phyloP scores from a whole-genome alignment of 768 basidiomycete genomes.

The Tylopilus balloui region DNA sequence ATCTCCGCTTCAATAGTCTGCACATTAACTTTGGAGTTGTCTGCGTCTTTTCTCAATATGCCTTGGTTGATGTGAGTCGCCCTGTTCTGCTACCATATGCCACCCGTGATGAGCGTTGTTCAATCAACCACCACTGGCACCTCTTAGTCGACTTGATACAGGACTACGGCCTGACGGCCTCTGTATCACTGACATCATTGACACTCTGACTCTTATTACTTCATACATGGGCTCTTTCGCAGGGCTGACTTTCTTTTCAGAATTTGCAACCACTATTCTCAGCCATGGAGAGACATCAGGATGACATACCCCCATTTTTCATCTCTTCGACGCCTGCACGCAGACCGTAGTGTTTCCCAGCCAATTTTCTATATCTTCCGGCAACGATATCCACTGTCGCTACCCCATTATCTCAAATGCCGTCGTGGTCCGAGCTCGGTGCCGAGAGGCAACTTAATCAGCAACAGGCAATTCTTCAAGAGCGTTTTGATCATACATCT shows the following conservation, averaged over 20 bases:
- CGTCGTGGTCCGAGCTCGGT: slow-evolving; percentile 48
- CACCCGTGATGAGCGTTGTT: slow-evolving; percentile 77
- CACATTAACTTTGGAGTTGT: not conserved
- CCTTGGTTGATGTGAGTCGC: slow-evolving; percentile 15
- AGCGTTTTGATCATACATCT: slow-evolving; percentile 56
- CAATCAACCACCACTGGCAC: slow-evolving; percentile 71
- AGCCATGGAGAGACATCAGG: not conserved
- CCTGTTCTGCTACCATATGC: not conserved
- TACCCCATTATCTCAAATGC: slow-evolving; percentile 3
- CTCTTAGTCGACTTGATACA: slow-evolving; percentile 83
- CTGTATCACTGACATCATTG: slow-evolving; percentile 78
- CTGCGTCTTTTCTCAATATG: not conserved
- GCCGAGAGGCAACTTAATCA: slow-evolving; percentile 53
- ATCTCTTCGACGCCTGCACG: slow-evolving; percentile 3
- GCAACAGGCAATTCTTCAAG: slow-evolving; percentile 52
- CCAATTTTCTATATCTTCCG: not conserved
- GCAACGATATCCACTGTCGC: not conserved
- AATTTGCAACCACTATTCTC: not conserved
- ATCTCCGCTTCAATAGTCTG: not conserved
- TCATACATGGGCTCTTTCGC: not conserved
- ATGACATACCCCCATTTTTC: not conserved
- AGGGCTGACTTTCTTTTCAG: slow-evolving; percentile 23
- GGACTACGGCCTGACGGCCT: slow-evolving; percentile 31
- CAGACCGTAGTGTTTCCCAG: not conserved
- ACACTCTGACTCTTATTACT: slow-evolving; percentile 40